A percentile compares a stretch with the other conserved stretches of the same genome.
phyloP scores from a whole-genome alignment of 1,139 yeast genomes.

The Nakaseomyces bracarensis region DNA sequence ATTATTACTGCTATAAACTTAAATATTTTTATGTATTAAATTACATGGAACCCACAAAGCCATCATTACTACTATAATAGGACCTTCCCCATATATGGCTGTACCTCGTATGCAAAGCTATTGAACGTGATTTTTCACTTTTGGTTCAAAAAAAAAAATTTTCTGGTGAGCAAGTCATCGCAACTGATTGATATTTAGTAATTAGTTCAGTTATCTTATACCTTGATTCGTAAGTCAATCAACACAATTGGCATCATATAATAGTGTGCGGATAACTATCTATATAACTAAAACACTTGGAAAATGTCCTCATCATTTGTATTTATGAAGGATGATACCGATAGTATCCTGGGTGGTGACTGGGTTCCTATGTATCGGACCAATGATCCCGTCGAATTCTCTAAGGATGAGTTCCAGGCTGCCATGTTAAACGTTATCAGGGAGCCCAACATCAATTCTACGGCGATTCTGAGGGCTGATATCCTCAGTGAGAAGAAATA shows the following conservation, averaged over 20 bases:
- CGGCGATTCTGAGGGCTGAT: conserved; percentile 85
- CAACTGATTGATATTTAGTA: background rate
- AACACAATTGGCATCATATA: too few species aligned
- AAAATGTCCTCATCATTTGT: conserved; percentile 26
- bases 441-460: conserved; percentile 88
- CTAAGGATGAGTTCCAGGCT: conserved; percentile 48
- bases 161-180: background rate
- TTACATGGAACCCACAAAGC: too few species aligned
- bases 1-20: too few species aligned
- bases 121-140: background rate
- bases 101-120: background rate
- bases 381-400: conserved; percentile 30
- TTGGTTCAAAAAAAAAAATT: background rate
- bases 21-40: too few species aligned
- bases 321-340: conserved; percentile 16
- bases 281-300: too few species aligned
- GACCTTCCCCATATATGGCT: background rate
- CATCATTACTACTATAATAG: too few species aligned
- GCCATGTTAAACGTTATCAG: conserved; percentile 77
- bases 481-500: conserved; percentile 36
- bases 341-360: conserved; percentile 48
- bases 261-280: too few species aligned
- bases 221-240: too few species aligned
- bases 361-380: conserved; percentile 54
- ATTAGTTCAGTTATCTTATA: background rate